Base-by-base conservation (phyloP, 352 stramenopile genomes). In the Pythium biforme region DNA sequence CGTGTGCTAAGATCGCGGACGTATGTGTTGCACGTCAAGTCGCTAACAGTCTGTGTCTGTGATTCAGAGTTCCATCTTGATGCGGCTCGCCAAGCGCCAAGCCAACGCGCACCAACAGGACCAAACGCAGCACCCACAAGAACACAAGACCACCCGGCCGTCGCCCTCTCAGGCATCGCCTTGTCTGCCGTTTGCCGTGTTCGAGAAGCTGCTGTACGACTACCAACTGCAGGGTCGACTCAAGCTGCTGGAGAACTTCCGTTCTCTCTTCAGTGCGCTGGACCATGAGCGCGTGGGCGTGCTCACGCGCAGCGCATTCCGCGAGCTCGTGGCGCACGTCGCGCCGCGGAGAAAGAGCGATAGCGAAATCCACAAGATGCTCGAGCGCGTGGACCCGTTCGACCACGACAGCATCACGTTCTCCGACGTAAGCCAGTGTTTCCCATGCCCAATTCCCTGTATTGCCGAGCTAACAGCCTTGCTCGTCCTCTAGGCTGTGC, bases 371-470 rank as follows among this genome's bases (percentile, higher is more conserved):
- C 67, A 72, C 40, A 69, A 58, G 11, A 62, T 93, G 8, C 20
- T 93, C 3, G 71, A 82, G 20, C 69, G 62, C 8, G 66, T 90
- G 27, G 84, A 93, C 59, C 84, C 84, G 4, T 84, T 81, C 25
- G 66, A 78, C 25, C 77, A 91, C 69, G 76, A 92, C 57, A 70
- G 81, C n/a, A 68, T 94, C 49, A 94, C 81, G 4, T 95, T 92
- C 62, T 89, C 79, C 7, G 82, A 93, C 25, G 69, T 76, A 56
- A 23, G 59, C 49, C 23, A 23, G 1, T 14, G 37, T 3, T n/a
- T 20, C 6, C 37, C n/a, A n/a, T n/a, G n/a, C 1, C 17, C 2
- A n/a, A 43, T 43, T 20, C 29, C 8, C 40, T 9, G n/a, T 41
- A n/a, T 31, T 39, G 4, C 0, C 0, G 12, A 17, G 23, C 25